Conservation (phyloP, 208 protist genomes). For the Trypanosoma conorhini region DNA sequence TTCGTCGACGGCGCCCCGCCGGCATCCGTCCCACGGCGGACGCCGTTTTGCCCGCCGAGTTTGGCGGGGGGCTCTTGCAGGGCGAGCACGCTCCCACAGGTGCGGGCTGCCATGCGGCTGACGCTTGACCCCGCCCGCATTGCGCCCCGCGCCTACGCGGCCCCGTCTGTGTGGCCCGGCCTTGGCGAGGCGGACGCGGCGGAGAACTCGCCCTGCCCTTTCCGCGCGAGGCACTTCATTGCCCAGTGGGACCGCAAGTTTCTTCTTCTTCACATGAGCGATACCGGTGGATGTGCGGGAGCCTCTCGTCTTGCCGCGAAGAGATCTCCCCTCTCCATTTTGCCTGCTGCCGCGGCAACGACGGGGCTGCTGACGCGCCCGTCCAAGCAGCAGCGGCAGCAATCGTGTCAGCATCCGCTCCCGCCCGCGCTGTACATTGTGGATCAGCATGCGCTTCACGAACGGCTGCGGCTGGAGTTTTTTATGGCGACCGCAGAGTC, state of each 20-base stretch:
- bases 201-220: constrained; percentile 3
- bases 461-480: constrained; percentile 72
- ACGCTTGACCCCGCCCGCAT: constrained; percentile 12
- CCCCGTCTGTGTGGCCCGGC: constrained; percentile 12
- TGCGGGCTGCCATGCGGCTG: constrained; percentile 9
- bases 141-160: constrained; percentile 3
- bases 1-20: background rate
- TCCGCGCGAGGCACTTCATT: constrained; percentile 22
- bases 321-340: background rate
- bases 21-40: constrained; percentile 2
- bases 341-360: no score
- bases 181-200: background rate
- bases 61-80: background rate
- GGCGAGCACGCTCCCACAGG: constrained; percentile 7
- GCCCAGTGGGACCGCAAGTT: constrained; percentile 32
- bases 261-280: constrained; percentile 17
- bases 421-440: constrained; percentile 28
- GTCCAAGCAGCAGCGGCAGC: background rate
- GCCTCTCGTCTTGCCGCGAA: background rate
- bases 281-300: background rate
- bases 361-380: background rate
- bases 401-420: background rate
- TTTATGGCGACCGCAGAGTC: constrained; percentile 69
- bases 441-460: constrained; percentile 83
- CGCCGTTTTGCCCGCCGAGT: constrained; percentile 25